phyloP scores from a whole-genome alignment of 116 monocot genomes.

The Iris pallida region DNA sequence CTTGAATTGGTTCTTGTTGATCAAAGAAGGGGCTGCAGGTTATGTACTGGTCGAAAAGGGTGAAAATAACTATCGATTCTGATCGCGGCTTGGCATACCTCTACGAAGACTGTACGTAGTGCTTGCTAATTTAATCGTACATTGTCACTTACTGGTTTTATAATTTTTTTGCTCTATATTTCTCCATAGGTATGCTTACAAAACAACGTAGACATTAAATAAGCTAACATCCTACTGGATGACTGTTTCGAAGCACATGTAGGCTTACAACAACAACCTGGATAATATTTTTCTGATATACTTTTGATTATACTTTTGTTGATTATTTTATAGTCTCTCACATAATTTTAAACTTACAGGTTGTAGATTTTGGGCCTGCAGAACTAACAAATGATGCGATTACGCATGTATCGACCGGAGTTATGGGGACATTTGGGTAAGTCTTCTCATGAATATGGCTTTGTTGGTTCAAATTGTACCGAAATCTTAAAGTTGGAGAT shows the following conservation, averaged over 20 bases:
- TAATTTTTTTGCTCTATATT: background rate
- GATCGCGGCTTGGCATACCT: constrained; percentile 74
- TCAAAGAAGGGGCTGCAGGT: constrained; percentile 43
- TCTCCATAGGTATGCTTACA: constrained; percentile 48
- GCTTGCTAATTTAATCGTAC: too few species aligned
- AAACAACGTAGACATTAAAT: constrained; percentile 83
- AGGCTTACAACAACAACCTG: background rate
- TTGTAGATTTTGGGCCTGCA: constrained; percentile 93
- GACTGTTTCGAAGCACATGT: constrained; percentile 74
- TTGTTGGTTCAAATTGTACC: too few species aligned
- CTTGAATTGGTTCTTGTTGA: background rate
- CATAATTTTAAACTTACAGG: constrained; percentile 29
- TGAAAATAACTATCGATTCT: constrained; percentile 73
- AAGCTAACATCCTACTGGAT: constrained; percentile 87
- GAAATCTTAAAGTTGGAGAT: too few species aligned
- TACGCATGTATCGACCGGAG: constrained; percentile 84
- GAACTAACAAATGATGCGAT: constrained; percentile 54
- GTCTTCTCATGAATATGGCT: background rate
- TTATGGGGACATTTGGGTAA: constrained; percentile 81
- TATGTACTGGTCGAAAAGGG: constrained; percentile 68
- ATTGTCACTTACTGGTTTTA: too few species aligned
- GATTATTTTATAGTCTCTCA: background rate
- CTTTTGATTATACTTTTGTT: too few species aligned
- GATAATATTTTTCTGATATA: too few species aligned
- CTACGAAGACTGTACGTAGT: constrained; percentile 79